Base-by-base conservation (phyloP, 306 rosid genomes). In the cucumber (Cucumis sativus) region DNA sequence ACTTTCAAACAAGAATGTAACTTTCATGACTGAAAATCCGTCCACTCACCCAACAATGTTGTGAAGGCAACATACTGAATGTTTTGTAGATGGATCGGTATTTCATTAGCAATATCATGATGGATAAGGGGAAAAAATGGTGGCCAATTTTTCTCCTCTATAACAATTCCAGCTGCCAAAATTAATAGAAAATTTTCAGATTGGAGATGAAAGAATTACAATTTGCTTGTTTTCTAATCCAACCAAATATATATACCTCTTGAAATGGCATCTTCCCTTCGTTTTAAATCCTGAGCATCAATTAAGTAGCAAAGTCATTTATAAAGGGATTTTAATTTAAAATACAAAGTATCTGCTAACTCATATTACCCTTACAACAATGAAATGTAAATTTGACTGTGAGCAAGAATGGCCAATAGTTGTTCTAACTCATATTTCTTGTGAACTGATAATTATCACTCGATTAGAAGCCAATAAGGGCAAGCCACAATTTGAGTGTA, bases 131-230 rank as follows among this genome's bases (percentile, higher is more conserved):
- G 99, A 3, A 82, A 87, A 87, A 90, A 92, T 37, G 98, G 96
- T 49, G 99, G 98, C 97, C 97, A 96, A 64, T 89, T 96, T 84
- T 96, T 96, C 67, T 92, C 97, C 88, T 89, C 96, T 76, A 88
- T 79, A 23, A 86, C 86, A 82, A 90, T 79, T 73, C 98, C 98
- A 83, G 93, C 98, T 96, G 96, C 83, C 64, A 79, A 82, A 52
- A 71, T 78, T 21, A 72, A 68, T 45, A 41, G 37, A 73, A 81
- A 39, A 41, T 14, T 21, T 49, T 33, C 25, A 63, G 59, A 21
- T 4, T n/a, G 47, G 39, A 35, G 8, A 66, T 2, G 45, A 17
- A 21, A n/a, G 61, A 82, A 76, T 70, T 28, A 64, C 15, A 55
- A 37, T 28, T n/a, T 35, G 51, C 43, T 75, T 79, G 49, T 54